These are phyloP conservation scores for Agrocybe praecox DNA, from an alignment of 768 basidiomycete genomes.

Conservation along the genomic window DNA sequence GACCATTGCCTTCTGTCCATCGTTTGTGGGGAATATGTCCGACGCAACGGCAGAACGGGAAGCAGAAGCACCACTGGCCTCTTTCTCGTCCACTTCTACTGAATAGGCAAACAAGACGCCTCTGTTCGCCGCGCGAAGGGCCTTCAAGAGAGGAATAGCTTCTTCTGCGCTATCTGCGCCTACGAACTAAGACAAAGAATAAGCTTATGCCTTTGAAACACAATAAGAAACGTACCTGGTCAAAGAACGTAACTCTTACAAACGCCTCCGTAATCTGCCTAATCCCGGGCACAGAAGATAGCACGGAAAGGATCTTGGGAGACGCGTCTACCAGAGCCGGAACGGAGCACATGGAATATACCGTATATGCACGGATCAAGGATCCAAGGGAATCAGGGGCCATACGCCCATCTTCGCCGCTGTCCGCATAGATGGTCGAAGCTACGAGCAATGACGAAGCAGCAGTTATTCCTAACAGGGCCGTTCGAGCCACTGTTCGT, in stretches of 20 bases:
- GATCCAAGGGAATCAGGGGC: conserved; percentile 8
- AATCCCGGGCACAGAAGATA: conserved; percentile 59
- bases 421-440: conserved; percentile 13
- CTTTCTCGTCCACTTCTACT: conserved; percentile 76
- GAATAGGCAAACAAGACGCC: conserved; percentile 83
- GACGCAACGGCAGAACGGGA: conserved; percentile 14
- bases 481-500: conserved; percentile 12
- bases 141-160: conserved; percentile 63
- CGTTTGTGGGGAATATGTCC: conserved; percentile 17
- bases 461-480: conserved; percentile 5
- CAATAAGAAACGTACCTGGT: conserved; percentile 54
- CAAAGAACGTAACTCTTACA: conserved; percentile 83
- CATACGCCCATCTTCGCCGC: background rate
- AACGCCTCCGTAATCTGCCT: conserved; percentile 65
- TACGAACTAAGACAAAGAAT: conserved; percentile 63
- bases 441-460: conserved; percentile 12
- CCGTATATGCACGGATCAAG: conserved; percentile 69
- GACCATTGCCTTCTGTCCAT: conserved; percentile 62
- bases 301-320: conserved; percentile 58
- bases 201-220: too few relatives aligned
- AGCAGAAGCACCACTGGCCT: conserved; percentile 38
- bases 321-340: conserved; percentile 77
- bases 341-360: conserved; percentile 80
- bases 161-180: conserved; percentile 82
- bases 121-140: conserved; percentile 66